Evolutionary conservation across 495 filamentous ascomycete species (phyloP), one percentile per base, ranked within the genome.

Genomic region (Penicillium cataractarum): DNA sequence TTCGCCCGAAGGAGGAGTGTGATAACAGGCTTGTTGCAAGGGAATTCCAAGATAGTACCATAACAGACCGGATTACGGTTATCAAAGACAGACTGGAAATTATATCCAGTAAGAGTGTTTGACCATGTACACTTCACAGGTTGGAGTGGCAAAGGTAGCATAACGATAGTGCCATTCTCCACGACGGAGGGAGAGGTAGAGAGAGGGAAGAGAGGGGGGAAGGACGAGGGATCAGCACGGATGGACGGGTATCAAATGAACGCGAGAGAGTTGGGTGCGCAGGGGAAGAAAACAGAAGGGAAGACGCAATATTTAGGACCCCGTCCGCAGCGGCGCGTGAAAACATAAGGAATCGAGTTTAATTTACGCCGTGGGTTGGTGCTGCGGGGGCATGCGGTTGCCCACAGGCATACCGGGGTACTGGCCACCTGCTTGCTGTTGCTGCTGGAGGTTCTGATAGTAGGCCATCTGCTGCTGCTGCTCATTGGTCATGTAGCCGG

Each of bases 391-490:
- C 83, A 86, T 86, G 63, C 79, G 76, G 63, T 74, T 76, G 67
- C 80, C 78, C 21, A 84, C 82, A 21, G 83, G 82, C 81, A 86
- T 84, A 42, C 77, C 78, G 27, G 81, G 75, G 59, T 86, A 86
- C 66, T 84, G 82, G 55, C 79, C 82, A 65, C 80, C 73, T 39
- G 82, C 83, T 69, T 82, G 80, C 68, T 83, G 81, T 70, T 83
- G 80, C 71, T 84, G 82, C 65, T 84, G 81, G 61, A 85, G 78
- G 65, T 82, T 81, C 64, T 84, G 80, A 61, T 85, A 83, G 71
- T 85, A 85, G 42, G 82, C 82, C 77, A 84, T 82, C 67, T 83
- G 81, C 69, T 85, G 83, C 58, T 86, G 83, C 63, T 86, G 81
- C 63, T 83, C 81, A 13, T 78, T 81, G 64, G 83, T 83, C 78